These are phyloP conservation scores for Ogataea paraovalis DNA, from an alignment of 805 yeast genomes.

Conservation along the genomic window DNA sequence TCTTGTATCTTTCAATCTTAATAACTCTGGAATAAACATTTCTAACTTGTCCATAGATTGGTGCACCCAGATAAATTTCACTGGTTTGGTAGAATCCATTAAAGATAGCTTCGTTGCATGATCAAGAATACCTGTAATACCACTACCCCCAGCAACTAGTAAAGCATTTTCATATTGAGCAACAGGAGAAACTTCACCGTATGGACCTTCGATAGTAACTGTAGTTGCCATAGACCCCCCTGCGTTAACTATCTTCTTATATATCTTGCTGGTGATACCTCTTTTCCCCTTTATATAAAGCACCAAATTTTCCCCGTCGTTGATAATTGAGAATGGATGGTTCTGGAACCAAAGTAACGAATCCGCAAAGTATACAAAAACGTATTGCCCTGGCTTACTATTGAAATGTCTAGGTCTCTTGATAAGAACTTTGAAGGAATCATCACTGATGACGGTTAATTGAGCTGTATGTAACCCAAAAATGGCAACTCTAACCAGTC, in stretches of 20 bases:
- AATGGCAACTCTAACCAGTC: conserved; percentile 31
- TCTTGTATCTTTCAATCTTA: conserved; percentile 25
- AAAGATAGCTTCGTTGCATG: conserved; percentile 32
- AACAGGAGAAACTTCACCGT: conserved; percentile 51
- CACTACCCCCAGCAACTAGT: conserved; percentile 67
- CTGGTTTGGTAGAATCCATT: conserved; percentile 19
- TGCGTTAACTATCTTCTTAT: conserved; percentile 28
- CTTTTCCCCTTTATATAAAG: conserved; percentile 45
- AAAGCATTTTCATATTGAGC: conserved; percentile 46
- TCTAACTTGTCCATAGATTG: conserved; percentile 43
- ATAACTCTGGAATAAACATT: conserved; percentile 40
- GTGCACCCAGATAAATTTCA: conserved; percentile 58
- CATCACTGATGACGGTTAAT: conserved; percentile 14
- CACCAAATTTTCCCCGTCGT: conserved; percentile 33
- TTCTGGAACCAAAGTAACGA: conserved; percentile 58
- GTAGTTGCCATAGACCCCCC: conserved; percentile 30
- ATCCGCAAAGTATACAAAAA: conserved; percentile 52
- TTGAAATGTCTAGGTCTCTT: conserved; percentile 50
- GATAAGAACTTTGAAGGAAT: conserved; percentile 42
- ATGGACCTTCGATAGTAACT: conserved; percentile 62
- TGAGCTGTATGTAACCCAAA: conserved; percentile 25
- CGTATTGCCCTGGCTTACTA: conserved; percentile 52
- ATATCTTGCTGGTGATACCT: conserved; percentile 48
- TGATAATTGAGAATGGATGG: conserved; percentile 63
- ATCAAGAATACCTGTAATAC: conserved; percentile 53